Percentiles rank a stretch among this genome's conserved stretches.
phyloP scores from a whole-genome alignment of 2,329 filamentous ascomycete species.

The Metarhizium humberi region DNA sequence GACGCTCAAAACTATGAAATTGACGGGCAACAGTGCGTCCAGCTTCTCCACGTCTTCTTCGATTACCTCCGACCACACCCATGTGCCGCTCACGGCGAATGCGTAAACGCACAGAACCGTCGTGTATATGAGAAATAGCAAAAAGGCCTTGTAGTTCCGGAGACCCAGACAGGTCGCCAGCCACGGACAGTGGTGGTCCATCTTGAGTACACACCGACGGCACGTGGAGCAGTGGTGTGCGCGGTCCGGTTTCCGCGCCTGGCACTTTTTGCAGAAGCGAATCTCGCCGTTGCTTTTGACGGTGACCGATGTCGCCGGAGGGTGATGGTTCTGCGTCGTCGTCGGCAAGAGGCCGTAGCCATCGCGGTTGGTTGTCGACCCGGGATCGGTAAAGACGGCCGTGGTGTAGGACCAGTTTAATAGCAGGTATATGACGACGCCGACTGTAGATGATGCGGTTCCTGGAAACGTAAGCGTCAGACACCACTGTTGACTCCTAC shows the following conservation, averaged over 20 bases:
- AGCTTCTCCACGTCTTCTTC: constrained; percentile 58
- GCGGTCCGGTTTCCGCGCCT: constrained; percentile 87
- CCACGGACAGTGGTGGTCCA: constrained; percentile 99
- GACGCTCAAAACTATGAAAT: constrained; percentile 81
- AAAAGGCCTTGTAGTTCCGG: constrained; percentile 89
- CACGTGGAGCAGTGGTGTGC: constrained; percentile 96
- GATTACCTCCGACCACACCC: constrained; percentile 80
- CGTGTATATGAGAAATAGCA: constrained; percentile 86
- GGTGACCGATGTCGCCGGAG: constrained; percentile 64
- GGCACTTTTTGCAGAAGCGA: constrained; percentile 96
- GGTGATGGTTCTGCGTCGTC: constrained; percentile 39
- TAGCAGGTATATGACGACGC: constrained; percentile 63
- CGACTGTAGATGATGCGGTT: constrained; percentile 48
- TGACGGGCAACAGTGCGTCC: constrained; percentile 75
- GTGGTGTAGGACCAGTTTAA: constrained; percentile 85
- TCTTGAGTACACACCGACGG: constrained; percentile 89
- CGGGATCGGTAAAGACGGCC: constrained; percentile 88
- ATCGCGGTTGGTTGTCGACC: constrained; percentile 53
- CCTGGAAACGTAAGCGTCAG: constrained; percentile 27
- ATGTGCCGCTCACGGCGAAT: constrained; percentile 67
- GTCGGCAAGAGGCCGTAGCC: constrained; percentile 78
- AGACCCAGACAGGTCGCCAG: constrained; percentile 91
- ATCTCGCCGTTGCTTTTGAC: constrained; percentile 84
- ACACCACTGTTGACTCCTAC: not conserved
- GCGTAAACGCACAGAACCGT: constrained; percentile 75